phyloP scores from a whole-genome alignment of 2,329 filamentous ascomycete species.

The Coleophoma cylindrospora region DNA sequence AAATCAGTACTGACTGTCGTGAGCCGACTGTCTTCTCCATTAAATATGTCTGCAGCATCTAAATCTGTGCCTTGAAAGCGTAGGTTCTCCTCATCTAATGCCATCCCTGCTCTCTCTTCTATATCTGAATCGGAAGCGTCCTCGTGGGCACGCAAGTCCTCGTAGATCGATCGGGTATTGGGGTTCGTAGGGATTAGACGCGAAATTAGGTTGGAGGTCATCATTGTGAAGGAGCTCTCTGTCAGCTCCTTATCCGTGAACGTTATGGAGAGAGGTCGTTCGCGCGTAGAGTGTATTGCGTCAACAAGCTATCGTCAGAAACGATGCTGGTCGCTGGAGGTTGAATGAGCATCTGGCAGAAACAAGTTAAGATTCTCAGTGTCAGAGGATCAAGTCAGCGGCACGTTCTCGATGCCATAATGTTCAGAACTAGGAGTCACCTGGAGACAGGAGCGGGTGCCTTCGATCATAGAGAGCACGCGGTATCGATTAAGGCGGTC shows the following conservation, averaged over 20 bases:
- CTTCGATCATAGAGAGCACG: too few species aligned
- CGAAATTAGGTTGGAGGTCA: slow-evolving; percentile 27
- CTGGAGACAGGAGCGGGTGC: too few species aligned
- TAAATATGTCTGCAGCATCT: slow-evolving; percentile 21
- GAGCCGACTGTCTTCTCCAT: slow-evolving; percentile 23
- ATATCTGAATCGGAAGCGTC: slow-evolving; percentile 24
- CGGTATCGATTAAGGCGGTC: too few species aligned
- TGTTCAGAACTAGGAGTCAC: slow-evolving; percentile 1
- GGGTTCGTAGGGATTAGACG: slow-evolving; percentile 25
- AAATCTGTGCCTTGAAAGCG: slow-evolving; percentile 26
- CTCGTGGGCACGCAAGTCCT: slow-evolving; percentile 26
- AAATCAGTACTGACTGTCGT: slow-evolving; percentile 26
- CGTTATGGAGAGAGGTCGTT: too few species aligned
- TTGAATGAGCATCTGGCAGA: slow-evolving; percentile 12
- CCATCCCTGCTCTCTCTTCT: slow-evolving; percentile 25
- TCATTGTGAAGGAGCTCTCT: slow-evolving; percentile 14
- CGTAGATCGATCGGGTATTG: slow-evolving; percentile 27
- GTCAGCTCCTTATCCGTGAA: too few species aligned
- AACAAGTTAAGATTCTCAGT: neutral
- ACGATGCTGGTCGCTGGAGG: slow-evolving; percentile 9
- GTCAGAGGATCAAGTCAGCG: slow-evolving; percentile 1
- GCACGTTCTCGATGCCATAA: slow-evolving; percentile 11
- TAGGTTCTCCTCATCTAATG: slow-evolving; percentile 28
- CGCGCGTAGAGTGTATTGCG: neutral
- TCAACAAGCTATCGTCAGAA: slow-evolving; percentile 11